These are phyloP conservation scores for Botrytis medusae DNA, from an alignment of 2,329 filamentous ascomycete species.

Conservation along the genomic window DNA sequence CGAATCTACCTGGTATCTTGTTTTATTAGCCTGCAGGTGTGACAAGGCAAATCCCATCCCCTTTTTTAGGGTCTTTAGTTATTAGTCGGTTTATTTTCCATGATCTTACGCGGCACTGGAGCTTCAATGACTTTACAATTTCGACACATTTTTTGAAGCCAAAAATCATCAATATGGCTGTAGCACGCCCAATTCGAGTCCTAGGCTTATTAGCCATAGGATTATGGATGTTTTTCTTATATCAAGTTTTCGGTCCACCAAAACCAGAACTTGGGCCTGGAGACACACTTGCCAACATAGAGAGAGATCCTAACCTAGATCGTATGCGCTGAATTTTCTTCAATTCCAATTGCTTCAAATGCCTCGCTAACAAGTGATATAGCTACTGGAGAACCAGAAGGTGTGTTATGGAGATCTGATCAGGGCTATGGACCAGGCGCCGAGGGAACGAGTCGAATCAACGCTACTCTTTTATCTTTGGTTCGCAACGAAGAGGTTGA, in stretches of 20 bases:
- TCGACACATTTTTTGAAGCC: slow-evolving; percentile 23
- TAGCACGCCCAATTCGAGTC: slow-evolving; percentile 81
- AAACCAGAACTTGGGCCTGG: slow-evolving; percentile 44
- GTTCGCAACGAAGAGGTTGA: slow-evolving; percentile 89
- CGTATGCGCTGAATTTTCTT: slow-evolving; percentile 55
- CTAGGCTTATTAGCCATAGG: slow-evolving; percentile 69
- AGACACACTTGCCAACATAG: slow-evolving; percentile 58
- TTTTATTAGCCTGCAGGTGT: neutral
- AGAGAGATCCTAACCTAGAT: slow-evolving; percentile 82
- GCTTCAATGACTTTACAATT: slow-evolving; percentile 17
- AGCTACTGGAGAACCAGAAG: slow-evolving; percentile 84
- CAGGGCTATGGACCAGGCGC: slow-evolving; percentile 77
- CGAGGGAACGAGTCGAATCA: slow-evolving; percentile 77
- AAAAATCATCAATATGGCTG: slow-evolving; percentile 62
- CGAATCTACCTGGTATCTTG: neutral
- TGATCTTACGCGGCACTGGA: slow-evolving; percentile 24
- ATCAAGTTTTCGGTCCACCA: slow-evolving; percentile 67
- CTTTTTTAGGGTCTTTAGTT: slow-evolving; percentile 11
- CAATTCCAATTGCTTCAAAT: neutral
- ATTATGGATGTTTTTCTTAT: slow-evolving; percentile 76
- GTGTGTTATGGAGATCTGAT: slow-evolving; percentile 69
- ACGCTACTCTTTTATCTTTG: slow-evolving; percentile 86
- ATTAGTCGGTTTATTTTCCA: slow-evolving; percentile 14
- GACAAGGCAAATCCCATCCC: slow-evolving; percentile 10
- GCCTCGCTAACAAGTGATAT: slow-evolving; percentile 26